A percentile compares a stretch with the other conserved stretches of the same genome.
Evolutionary conservation across 768 basidiomycete species (phyloP).

Genomic region (Hortiboletus campestris): DNA sequence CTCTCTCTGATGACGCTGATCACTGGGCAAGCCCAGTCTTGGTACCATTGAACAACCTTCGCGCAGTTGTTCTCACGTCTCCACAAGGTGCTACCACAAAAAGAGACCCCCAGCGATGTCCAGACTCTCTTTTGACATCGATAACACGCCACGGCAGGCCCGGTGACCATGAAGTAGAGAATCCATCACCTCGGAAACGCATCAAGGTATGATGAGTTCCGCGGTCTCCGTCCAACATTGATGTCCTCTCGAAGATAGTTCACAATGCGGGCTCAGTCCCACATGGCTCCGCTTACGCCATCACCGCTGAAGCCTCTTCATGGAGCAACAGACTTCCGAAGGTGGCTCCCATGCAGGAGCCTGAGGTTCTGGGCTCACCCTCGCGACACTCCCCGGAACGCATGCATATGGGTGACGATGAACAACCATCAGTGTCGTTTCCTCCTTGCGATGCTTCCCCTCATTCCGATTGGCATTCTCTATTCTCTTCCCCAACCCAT

Average conservation of each 20-base stretch:
- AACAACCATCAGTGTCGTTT: background rate
- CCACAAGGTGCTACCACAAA: background rate
- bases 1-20: constrained; percentile 13
- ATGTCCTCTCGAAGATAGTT: constrained; percentile 18
- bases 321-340: background rate
- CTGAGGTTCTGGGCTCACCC: background rate
- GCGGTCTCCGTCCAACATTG: background rate
- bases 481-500: constrained; percentile 22
- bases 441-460: background rate
- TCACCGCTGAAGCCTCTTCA: background rate
- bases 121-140: background rate
- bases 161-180: constrained; percentile 12
- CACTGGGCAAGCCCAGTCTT: background rate
- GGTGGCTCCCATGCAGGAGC: background rate
- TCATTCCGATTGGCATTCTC: constrained; percentile 10
- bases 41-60: background rate
- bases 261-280: constrained; percentile 6
- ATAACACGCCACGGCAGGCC: background rate
- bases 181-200: constrained; percentile 37
- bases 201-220: constrained; percentile 28
- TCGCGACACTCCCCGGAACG: background rate
- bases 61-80: background rate
- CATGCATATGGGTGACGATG: background rate
- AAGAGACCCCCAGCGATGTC: background rate
- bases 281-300: background rate